phyloP scores from a whole-genome alignment of 2,329 filamentous ascomycete genomes.

The Passalora sequoiae region DNA sequence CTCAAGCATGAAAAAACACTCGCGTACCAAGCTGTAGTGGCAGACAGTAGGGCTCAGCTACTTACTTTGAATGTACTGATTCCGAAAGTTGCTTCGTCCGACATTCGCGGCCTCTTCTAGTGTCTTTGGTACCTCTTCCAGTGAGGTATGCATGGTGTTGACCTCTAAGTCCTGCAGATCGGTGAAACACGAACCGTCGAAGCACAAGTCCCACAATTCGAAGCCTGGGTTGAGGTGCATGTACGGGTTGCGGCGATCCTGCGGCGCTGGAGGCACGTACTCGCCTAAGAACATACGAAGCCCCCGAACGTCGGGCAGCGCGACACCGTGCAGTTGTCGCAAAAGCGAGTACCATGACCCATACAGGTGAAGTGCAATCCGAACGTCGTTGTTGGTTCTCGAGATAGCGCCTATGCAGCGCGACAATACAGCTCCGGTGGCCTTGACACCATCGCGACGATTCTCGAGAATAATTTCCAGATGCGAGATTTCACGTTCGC shows the following conservation, averaged over 20 bases:
- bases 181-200: conserved; percentile 17
- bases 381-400: conserved; percentile 9
- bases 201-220: conserved; percentile 18
- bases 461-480: conserved; percentile 13
- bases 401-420: conserved; percentile 19
- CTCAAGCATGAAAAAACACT: no score
- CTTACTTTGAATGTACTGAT: background rate
- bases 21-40: no score
- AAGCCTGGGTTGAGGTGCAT: background rate
- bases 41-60: no score
- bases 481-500: conserved; percentile 18
- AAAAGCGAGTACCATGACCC: conserved; percentile 10
- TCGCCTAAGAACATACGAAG: conserved; percentile 11
- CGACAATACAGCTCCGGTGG: conserved; percentile 11
- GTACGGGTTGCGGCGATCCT: background rate
- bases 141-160: conserved; percentile 6
- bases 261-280: background rate
- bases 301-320: conserved; percentile 14
- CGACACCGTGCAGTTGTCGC: conserved; percentile 11
- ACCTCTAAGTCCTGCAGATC: conserved; percentile 14
- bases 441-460: background rate
- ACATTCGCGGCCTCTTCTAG: conserved; percentile 2
- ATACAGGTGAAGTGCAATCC: conserved; percentile 13
- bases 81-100: no score
- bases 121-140: background rate